phyloP scores from a whole-genome alignment of 202 grass and related monocot genomes.

The Eragrostis tef region DNA sequence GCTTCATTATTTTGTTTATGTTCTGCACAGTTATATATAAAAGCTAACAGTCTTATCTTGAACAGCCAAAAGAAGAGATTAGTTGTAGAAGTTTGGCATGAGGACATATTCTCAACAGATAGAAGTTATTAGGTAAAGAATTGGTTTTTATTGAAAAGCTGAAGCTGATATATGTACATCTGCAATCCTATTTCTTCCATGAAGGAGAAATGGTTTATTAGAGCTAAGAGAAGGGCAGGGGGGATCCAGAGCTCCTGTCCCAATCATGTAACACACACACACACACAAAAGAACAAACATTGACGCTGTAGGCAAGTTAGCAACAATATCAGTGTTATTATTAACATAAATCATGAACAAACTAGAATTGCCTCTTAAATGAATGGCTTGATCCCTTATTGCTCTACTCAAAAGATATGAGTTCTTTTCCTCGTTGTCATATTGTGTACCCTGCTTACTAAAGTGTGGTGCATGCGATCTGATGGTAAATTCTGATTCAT shows the following conservation, averaged over 20 bases:
- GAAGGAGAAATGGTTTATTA: no score
- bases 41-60: neutral
- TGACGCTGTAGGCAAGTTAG: no score
- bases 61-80: neutral
- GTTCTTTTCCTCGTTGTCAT: conserved; percentile 3
- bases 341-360: neutral
- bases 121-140: neutral
- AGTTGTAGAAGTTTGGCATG: neutral
- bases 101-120: neutral
- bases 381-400: neutral
- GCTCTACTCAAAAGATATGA: neutral
- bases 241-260: no score
- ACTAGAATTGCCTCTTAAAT: neutral
- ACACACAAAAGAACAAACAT: no score
- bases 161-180: neutral
- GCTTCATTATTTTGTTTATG: neutral
- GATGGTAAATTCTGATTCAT: neutral
- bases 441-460: conserved; percentile 1
- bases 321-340: neutral
- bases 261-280: no score
- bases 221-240: no score
- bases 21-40: neutral
- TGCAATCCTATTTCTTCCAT: no score
- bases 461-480: neutral
- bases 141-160: neutral